These are phyloP conservation scores for Picochlorum sp. DNA, from an alignment of 139 green algal species.

Conservation along the genomic window DNA sequence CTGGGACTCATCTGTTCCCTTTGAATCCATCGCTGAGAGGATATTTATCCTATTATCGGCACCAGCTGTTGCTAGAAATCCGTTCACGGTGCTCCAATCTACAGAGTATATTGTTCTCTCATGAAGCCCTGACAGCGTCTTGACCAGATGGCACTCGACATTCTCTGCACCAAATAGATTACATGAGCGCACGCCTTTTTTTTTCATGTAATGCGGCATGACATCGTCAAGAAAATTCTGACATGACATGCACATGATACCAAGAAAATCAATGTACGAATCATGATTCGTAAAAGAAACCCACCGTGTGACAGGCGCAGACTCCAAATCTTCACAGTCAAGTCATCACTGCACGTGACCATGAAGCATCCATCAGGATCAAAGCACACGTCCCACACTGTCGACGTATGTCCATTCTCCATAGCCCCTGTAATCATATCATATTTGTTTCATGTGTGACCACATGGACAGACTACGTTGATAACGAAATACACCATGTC, in stretches of 20 bases:
- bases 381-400: slow-evolving; percentile 79
- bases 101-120: slow-evolving; percentile 64
- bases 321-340: slow-evolving; percentile 62
- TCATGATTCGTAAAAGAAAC: neutral
- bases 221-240: too few relatives aligned
- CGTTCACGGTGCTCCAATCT: slow-evolving; percentile 49
- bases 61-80: slow-evolving; percentile 56
- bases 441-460: neutral
- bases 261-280: neutral
- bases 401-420: slow-evolving; percentile 61
- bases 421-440: slow-evolving; percentile 8
- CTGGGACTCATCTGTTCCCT: neutral
- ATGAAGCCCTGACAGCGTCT: slow-evolving; percentile 59
- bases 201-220: too few relatives aligned
- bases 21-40: slow-evolving; percentile 28
- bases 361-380: slow-evolving; percentile 47
- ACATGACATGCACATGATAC: too few relatives aligned
- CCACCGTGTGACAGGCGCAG: neutral
- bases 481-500: slow-evolving; percentile 1
- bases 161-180: slow-evolving; percentile 6
- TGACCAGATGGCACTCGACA: slow-evolving; percentile 32
- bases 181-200: too few relatives aligned
- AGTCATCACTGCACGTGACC: slow-evolving; percentile 79
- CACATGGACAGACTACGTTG: neutral
- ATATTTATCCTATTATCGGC: slow-evolving; percentile 62